A percentile compares a stretch with the other conserved stretches of the same genome.
phyloP scores from a whole-genome alignment of 495 filamentous ascomycete genomes.

The Tuber magnatum region DNA sequence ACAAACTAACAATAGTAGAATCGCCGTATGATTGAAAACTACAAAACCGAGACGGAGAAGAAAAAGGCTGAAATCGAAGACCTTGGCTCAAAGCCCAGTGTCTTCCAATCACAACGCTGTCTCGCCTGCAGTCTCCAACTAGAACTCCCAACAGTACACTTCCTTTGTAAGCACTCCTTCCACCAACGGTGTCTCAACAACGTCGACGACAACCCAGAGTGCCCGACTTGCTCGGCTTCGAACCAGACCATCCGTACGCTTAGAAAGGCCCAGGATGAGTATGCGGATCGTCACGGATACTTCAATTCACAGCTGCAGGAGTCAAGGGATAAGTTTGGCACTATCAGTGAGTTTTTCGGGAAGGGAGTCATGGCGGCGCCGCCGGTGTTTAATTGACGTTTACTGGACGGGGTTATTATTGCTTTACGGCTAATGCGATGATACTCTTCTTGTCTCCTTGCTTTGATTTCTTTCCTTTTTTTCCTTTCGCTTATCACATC shows the following conservation, averaged over 20 bases:
- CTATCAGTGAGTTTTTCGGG: conserved; percentile 89
- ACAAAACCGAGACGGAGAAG: conserved; percentile 73
- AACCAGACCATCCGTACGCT: conserved; percentile 74
- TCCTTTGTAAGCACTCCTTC: conserved; percentile 92
- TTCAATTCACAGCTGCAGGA: conserved; percentile 74
- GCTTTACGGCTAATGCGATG: not conserved
- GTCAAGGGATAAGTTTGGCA: conserved; percentile 75
- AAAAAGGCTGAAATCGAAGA: conserved; percentile 71
- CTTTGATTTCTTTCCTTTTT: not conserved
- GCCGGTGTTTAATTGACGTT: conserved; percentile 7
- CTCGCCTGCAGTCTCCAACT: conserved; percentile 65
- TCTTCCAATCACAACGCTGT: conserved; percentile 87
- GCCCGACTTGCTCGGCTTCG: conserved; percentile 70
- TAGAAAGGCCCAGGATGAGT: conserved; percentile 66
- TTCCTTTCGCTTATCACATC: not conserved
- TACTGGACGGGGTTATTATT: not conserved
- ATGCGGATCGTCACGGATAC: conserved; percentile 79
- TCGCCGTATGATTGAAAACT: conserved; percentile 71
- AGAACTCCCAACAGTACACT: conserved; percentile 85
- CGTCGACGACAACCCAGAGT: conserved; percentile 63
- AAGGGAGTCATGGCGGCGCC: conserved; percentile 68
- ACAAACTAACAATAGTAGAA: conserved; percentile 51
- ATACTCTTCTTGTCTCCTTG: not conserved
- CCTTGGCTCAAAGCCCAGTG: conserved; percentile 66
- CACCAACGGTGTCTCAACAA: conserved; percentile 60